A percentile compares a stretch with the other conserved stretches of the same genome.
Conservation (phyloP, 768 basidiomycete species). For the Steccherinum ochraceum region DNA sequence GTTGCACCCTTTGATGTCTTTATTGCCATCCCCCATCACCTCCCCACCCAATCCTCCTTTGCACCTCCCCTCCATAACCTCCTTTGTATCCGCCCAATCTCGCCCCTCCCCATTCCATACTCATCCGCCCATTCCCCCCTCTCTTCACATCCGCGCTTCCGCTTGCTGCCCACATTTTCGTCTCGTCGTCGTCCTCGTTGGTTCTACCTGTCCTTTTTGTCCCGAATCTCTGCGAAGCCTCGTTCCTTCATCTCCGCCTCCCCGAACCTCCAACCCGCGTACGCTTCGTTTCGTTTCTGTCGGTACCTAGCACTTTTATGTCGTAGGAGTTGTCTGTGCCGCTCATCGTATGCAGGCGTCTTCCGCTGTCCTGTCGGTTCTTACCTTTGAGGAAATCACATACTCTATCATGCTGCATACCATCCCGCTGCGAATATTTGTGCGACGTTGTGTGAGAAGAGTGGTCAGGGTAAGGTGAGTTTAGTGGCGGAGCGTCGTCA, state of each 20-base stretch:
- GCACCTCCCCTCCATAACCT: conserved; percentile 16
- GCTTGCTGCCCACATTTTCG: background rate
- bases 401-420: too few relatives aligned
- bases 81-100: conserved; percentile 10
- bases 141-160: too few relatives aligned
- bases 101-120: conserved; percentile 4
- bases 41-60: too few relatives aligned
- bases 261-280: background rate
- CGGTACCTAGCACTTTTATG: background rate
- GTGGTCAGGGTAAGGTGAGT: too few relatives aligned
- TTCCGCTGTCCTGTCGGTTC: too few relatives aligned
- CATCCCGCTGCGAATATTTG: too few relatives aligned
- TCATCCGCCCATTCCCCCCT: background rate
- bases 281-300: background rate
- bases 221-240: conserved; percentile 3
- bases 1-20: background rate
- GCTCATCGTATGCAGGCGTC: too few relatives aligned
- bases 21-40: too few relatives aligned
- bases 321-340: background rate
- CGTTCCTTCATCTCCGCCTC: conserved; percentile 1
- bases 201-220: background rate
- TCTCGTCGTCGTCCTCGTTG: background rate
- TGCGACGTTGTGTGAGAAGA: too few relatives aligned
- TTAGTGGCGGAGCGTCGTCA: too few relatives aligned
- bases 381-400: too few relatives aligned